A percentile compares a stretch with the other conserved stretches of the same genome.
These are phyloP conservation scores for Ophiostoma montium DNA, from an alignment of 2,329 filamentous ascomycete genomes.

Conservation along the genomic window DNA sequence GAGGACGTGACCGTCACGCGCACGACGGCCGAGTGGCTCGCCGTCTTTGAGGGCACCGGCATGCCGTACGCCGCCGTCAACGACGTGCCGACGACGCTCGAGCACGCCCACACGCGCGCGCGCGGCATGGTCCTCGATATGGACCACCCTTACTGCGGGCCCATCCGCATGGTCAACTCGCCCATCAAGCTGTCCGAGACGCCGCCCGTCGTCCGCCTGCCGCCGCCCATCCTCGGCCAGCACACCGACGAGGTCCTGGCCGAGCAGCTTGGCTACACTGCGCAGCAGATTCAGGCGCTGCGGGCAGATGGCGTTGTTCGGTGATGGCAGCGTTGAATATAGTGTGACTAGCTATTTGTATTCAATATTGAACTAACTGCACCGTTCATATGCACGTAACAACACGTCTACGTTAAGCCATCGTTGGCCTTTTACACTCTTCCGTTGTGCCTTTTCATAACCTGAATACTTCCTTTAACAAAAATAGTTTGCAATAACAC, in stretches of 20 bases:
- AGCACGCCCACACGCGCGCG: slow-evolving; percentile 72
- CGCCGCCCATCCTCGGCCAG: slow-evolving; percentile 75
- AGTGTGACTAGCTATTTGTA: too few relatives aligned
- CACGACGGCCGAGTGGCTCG: slow-evolving; percentile 75
- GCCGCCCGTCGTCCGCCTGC: slow-evolving; percentile 57
- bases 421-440: too few relatives aligned
- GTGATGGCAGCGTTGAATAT: neutral
- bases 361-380: too few relatives aligned
- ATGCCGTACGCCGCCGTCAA: slow-evolving; percentile 91
- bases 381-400: too few relatives aligned
- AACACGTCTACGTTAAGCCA: too few relatives aligned
- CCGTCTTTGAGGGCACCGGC: slow-evolving; percentile 74
- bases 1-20: slow-evolving; percentile 59
- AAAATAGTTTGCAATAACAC: too few relatives aligned
- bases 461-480: too few relatives aligned
- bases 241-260: slow-evolving; percentile 68
- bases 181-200: slow-evolving; percentile 88
- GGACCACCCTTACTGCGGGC: slow-evolving; percentile 69
- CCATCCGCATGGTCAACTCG: slow-evolving; percentile 81
- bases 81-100: slow-evolving; percentile 72
- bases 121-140: slow-evolving; percentile 83
- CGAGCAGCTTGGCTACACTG: slow-evolving; percentile 45
- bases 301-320: neutral
- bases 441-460: too few relatives aligned
- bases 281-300: slow-evolving; percentile 22